Evolutionary conservation across 176 grass and related monocot species (phyloP).

Genomic region (Leersia perrieri): DNA sequence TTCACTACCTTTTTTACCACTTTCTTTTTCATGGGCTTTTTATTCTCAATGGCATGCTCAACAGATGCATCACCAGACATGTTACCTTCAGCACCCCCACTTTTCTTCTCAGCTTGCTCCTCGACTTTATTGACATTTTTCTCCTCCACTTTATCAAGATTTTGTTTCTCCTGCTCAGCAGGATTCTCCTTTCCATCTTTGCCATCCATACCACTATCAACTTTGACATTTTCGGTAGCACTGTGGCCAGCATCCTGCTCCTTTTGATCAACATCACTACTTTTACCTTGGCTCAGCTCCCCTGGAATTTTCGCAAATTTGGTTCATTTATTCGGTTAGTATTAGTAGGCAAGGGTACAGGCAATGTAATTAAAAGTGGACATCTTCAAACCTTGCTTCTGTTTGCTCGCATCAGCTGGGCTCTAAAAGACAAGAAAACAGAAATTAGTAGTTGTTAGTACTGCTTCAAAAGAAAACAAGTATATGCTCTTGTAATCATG

Average conservation of each 20-base stretch:
- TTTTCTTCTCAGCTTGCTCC: conserved; percentile 32
- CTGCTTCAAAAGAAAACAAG: not conserved
- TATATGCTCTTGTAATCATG: not conserved
- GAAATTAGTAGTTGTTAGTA: not conserved
- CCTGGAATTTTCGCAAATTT: conserved; percentile 33
- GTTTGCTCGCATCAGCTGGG: conserved; percentile 59
- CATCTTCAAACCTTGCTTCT: conserved; percentile 44
- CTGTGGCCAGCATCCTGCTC: conserved; percentile 13
- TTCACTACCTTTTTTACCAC: conserved; percentile 90
- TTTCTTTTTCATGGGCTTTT: conserved; percentile 86
- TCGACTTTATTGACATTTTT: conserved; percentile 35
- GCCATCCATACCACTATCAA: conserved; percentile 16
- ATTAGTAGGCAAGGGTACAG: not conserved
- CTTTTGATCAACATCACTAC: conserved; percentile 22
- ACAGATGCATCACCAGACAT: conserved; percentile 27
- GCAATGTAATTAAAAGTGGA: conserved; percentile 10
- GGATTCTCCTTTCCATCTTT: conserved; percentile 34
- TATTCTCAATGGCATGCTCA: conserved; percentile 38
- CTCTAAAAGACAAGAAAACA: conserved; percentile 44
- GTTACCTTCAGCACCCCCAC: conserved; percentile 33
- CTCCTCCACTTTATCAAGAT: conserved; percentile 36
- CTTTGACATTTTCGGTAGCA: conserved; percentile 39
- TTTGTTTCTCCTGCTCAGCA: conserved; percentile 17
- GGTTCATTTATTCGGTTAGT: not conserved
- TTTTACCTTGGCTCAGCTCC: conserved; percentile 26